Conservation (phyloP, 768 basidiomycete genomes). For the Postia placenta region DNA sequence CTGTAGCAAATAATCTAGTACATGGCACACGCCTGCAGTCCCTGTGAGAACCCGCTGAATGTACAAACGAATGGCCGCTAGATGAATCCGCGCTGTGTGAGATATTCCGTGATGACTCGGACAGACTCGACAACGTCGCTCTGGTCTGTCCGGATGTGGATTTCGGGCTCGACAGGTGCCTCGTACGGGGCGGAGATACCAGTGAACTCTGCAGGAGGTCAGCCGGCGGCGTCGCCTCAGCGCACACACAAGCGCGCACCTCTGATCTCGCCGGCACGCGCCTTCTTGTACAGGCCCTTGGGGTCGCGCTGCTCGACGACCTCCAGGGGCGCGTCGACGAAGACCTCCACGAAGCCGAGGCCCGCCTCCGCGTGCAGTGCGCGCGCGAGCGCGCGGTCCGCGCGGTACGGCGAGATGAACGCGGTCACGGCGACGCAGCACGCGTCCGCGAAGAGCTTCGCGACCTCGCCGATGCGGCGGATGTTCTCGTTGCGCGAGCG, state of each 20-base stretch:
- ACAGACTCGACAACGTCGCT: slow-evolving; percentile 75
- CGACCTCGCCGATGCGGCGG: slow-evolving; percentile 94
- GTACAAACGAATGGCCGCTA: slow-evolving; percentile 7
- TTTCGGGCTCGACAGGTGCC: slow-evolving; percentile 75
- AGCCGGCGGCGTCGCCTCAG: too few relatives aligned
- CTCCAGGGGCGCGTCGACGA: slow-evolving; percentile 83
- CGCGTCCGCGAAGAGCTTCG: slow-evolving; percentile 89
- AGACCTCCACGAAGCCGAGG: slow-evolving; percentile 90
- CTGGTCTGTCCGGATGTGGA: slow-evolving; percentile 88
- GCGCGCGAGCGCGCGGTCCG: slow-evolving; percentile 79
- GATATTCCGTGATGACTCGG: slow-evolving; percentile 71
- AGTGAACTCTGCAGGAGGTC: slow-evolving; percentile 74
- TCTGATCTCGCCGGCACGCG: slow-evolving; percentile 92
- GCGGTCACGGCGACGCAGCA: slow-evolving; percentile 86
- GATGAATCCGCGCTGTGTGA: slow-evolving; percentile 59
- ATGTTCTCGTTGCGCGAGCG: slow-evolving; percentile 93
- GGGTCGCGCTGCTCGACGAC: slow-evolving; percentile 93
- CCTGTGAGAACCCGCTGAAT: not conserved
- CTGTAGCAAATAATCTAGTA: not conserved
- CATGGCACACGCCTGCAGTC: not conserved
- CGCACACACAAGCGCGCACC: slow-evolving; percentile 36
- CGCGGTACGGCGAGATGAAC: slow-evolving; percentile 96
- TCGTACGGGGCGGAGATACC: slow-evolving; percentile 98
- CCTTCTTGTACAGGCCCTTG: slow-evolving; percentile 96
- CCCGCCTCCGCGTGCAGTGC: slow-evolving; percentile 68